phyloP scores from a whole-genome alignment of 2,329 filamentous ascomycete genomes.

The Aureobasidium pullulans region DNA sequence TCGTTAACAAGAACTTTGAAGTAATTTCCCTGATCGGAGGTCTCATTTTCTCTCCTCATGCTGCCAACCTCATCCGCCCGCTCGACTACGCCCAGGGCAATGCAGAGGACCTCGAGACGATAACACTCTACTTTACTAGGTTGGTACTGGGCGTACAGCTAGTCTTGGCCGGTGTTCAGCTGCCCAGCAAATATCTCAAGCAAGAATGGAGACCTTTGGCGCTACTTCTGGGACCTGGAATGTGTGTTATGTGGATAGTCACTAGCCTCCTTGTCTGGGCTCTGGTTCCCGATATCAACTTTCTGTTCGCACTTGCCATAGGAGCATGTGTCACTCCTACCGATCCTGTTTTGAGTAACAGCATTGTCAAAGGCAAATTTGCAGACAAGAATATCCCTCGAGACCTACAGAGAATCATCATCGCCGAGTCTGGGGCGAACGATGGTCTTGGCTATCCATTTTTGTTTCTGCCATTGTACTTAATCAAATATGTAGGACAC shows the following conservation, averaged over 20 bases:
- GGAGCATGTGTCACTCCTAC: conserved; percentile 88
- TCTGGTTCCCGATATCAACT: conserved; percentile 61
- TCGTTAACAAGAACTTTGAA: conserved; percentile 27
- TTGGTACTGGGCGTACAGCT: conserved; percentile 86
- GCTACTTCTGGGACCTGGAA: conserved; percentile 72
- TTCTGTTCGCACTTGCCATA: conserved; percentile 72
- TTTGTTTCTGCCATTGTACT: conserved; percentile 73
- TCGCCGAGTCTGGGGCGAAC: conserved; percentile 73
- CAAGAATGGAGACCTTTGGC: conserved; percentile 70
- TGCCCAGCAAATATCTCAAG: conserved; percentile 73
- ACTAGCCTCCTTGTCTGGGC: conserved; percentile 75
- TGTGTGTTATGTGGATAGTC: conserved; percentile 78
- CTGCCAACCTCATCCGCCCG: conserved; percentile 64
- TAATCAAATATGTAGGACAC: conserved; percentile 66
- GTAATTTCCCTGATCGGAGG: conserved; percentile 80
- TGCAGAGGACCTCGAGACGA: conserved; percentile 54
- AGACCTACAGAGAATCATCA: conserved; percentile 62
- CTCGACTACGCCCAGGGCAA: conserved; percentile 62
- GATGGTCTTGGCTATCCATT: conserved; percentile 88
- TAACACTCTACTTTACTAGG: conserved; percentile 78
- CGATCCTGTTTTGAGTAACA: conserved; percentile 79
- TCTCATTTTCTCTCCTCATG: conserved; percentile 69
- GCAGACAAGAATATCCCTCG: conserved; percentile 84
- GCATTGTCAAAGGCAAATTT: conserved; percentile 89
- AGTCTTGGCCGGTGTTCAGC: conserved; percentile 78